These are phyloP conservation scores for Luffa aegyptiaca DNA, from an alignment of 306 rosid genomes.

Conservation along the genomic window DNA sequence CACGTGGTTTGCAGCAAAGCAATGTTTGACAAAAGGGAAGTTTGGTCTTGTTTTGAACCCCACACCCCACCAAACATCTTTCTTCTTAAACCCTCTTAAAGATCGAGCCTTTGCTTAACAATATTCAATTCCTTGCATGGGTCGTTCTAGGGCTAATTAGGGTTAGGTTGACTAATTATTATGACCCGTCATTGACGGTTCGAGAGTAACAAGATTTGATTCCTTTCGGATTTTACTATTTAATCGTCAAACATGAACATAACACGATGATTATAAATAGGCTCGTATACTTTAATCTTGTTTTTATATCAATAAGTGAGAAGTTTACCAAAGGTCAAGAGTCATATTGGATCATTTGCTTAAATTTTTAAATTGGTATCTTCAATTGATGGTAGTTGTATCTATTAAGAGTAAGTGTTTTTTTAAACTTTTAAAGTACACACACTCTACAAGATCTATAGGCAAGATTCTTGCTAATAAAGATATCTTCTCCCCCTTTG, in stretches of 20 bases:
- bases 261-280: neutral
- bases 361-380: neutral
- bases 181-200: neutral
- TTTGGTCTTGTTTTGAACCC: neutral
- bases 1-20: slow-evolving; percentile 62
- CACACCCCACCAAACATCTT: neutral
- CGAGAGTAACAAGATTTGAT: neutral
- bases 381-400: neutral
- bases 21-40: slow-evolving; percentile 13
- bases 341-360: too few relatives aligned
- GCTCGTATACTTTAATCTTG: too few relatives aligned
- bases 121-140: neutral
- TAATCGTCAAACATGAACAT: neutral
- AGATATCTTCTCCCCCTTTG: neutral
- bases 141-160: neutral
- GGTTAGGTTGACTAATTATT: neutral
- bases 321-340: too few relatives aligned
- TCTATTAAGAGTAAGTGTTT: neutral
- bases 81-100: neutral
- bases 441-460: neutral
- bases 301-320: too few relatives aligned
- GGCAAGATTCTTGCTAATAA: neutral
- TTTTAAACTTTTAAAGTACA: neutral
- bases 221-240: too few relatives aligned
- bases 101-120: neutral